Percentiles rank a stretch among this genome's conserved stretches.
These are phyloP conservation scores for Rhinocladiella mackenziei DNA, from an alignment of 2,329 filamentous ascomycete genomes.

Conservation along the genomic window DNA sequence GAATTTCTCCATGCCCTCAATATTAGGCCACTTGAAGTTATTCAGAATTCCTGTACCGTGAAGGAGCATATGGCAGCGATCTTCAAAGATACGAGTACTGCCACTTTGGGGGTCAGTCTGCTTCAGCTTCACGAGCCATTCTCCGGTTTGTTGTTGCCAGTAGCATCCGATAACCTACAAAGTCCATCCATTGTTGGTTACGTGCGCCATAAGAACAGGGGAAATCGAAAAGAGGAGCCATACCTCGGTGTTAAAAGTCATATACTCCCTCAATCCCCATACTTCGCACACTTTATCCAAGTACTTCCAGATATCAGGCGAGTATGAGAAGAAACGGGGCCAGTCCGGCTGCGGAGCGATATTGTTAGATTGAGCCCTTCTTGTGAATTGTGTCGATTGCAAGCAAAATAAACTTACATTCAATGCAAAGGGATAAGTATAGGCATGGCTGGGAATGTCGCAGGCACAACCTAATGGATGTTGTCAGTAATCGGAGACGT, in stretches of 20 bases:
- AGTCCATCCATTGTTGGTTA: too few species aligned
- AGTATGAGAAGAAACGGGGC: constrained; percentile 46
- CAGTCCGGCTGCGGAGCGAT: constrained; percentile 44
- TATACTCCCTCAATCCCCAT: constrained; percentile 50
- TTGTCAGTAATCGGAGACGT: constrained; percentile 35
- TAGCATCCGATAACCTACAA: constrained; percentile 45
- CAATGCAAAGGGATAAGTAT: constrained; percentile 44
- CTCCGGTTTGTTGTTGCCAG: constrained; percentile 48
- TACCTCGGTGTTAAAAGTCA: constrained; percentile 50
- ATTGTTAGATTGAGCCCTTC: constrained; percentile 40
- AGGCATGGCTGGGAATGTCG: constrained; percentile 46
- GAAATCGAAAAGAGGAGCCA: too few species aligned
- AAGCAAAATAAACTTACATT: constrained; percentile 33
- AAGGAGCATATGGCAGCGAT: constrained; percentile 43
- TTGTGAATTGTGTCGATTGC: too few species aligned
- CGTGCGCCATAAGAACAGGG: too few species aligned
- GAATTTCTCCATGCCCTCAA: constrained; percentile 41
- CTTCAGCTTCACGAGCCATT: constrained; percentile 50
- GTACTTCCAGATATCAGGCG: constrained; percentile 48
- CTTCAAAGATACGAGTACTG: constrained; percentile 39
- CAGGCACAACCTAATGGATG: constrained; percentile 40
- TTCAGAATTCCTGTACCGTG: constrained; percentile 50
- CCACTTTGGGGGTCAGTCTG: constrained; percentile 35
- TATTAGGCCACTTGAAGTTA: constrained; percentile 42
- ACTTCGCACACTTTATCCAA: constrained; percentile 47